Evolutionary conservation across 164 flowering plant genomes (phyloP).

Genomic region (Dillenia turbinata): DNA sequence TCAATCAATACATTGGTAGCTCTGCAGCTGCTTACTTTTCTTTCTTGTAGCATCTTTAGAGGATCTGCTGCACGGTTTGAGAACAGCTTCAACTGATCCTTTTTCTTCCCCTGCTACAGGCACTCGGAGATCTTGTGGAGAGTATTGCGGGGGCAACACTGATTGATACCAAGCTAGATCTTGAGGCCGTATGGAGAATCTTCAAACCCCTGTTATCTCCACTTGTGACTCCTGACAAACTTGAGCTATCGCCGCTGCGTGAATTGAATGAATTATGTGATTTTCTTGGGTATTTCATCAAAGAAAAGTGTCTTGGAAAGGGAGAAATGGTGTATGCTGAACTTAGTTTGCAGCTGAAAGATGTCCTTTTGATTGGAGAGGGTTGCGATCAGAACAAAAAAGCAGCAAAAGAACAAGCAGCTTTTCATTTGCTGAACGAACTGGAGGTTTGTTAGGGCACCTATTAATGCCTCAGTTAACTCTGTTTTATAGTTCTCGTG

Average conservation of each 20-base stretch:
- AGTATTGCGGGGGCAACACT: conserved; percentile 90
- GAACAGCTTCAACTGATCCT: neutral
- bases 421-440: conserved; percentile 50
- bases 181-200: conserved; percentile 78
- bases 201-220: conserved; percentile 77
- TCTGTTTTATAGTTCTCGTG: too few relatives aligned
- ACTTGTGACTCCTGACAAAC: conserved; percentile 83
- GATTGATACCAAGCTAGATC: conserved; percentile 59
- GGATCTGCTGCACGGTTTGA: neutral
- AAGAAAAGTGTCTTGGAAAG: conserved; percentile 30
- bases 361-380: conserved; percentile 45
- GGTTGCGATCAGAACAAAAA: conserved; percentile 52
- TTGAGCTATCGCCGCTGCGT: conserved; percentile 69
- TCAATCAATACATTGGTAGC: neutral
- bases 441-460: conserved; percentile 55
- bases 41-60: neutral
- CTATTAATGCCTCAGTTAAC: neutral
- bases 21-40: neutral
- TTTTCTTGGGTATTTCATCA: conserved; percentile 65
- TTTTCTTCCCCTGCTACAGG: conserved; percentile 34
- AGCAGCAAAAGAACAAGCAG: conserved; percentile 74
- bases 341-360: conserved; percentile 62
- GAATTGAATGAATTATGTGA: conserved; percentile 69
- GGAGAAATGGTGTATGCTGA: conserved; percentile 51
- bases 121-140: conserved; percentile 90